phyloP scores from a whole-genome alignment of 148 eudicot species.

The Amaranthus palmeri region DNA sequence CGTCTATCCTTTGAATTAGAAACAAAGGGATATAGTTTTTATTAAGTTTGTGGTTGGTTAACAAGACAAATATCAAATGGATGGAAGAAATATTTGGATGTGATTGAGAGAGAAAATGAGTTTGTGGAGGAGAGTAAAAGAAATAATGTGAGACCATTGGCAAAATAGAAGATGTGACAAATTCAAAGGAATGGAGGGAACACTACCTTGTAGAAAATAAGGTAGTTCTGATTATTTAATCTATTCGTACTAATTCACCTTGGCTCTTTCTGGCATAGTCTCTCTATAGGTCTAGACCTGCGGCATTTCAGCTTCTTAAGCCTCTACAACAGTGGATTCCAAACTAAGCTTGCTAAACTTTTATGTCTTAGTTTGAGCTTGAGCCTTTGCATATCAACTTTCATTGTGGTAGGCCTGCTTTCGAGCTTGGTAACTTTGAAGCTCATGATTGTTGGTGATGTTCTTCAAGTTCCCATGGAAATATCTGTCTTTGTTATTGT shows the following conservation, averaged over 20 bases:
- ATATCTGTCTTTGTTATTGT: background rate
- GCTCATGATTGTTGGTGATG: background rate
- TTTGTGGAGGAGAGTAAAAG: too few relatives aligned
- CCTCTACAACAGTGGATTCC: background rate
- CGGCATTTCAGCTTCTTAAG: conserved; percentile 4
- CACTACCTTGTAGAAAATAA: background rate
- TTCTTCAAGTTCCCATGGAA: background rate
- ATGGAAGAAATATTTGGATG: too few relatives aligned
- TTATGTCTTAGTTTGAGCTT: background rate
- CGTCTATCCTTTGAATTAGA: too few relatives aligned
- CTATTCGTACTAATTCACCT: background rate
- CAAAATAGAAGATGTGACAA: too few relatives aligned
- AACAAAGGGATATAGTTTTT: too few relatives aligned
- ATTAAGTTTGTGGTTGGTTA: too few relatives aligned
- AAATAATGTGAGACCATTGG: too few relatives aligned
- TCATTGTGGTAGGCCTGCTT: background rate
- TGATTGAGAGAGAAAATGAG: too few relatives aligned
- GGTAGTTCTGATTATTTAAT: background rate
- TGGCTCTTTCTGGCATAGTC: background rate
- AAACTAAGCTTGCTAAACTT: background rate
- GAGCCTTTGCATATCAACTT: background rate
- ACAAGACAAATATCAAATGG: too few relatives aligned
- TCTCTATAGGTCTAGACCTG: background rate
- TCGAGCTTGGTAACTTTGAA: background rate
- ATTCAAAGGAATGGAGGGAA: too few relatives aligned